Evolutionary conservation across 2,329 filamentous ascomycete genomes (phyloP), one percentile per base, ranked within the genome.

Genomic region (Penicillium vulpinum): DNA sequence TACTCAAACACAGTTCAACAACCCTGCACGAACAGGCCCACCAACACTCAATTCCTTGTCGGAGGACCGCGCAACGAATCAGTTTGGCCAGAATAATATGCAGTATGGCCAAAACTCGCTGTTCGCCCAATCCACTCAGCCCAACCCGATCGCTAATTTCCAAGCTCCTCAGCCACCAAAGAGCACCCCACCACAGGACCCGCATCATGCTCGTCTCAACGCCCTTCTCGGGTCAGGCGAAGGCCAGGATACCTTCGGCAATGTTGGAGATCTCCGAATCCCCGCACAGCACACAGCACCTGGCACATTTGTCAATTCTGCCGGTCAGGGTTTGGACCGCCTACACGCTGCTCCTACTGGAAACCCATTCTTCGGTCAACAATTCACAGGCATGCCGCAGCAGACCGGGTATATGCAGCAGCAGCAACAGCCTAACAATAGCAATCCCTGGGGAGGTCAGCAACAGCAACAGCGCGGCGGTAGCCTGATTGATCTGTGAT

Each of bases 281-380:
- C 94, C 94, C 1, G 88, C 94, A 2, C 94, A 99, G 73, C 94
- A 99, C 75, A 99, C 94, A 0, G 92, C 94, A 1, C 94, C 94
- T 0, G 94, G 93, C 26, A 95, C 90, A 0, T 99, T 97, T 73
- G 88, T 99, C 77, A 99, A 99, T 78, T 96, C 91, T 58, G 92
- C 94, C 7, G 94, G 94, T 48, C 82, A 88, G 36, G 90, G 91
- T n/a, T 78, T 90, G 56, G 85, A 86, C 65, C 84, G 85, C 56
- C 76, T 97, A 41, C 90, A 92, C 61, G 80, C 81, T 4, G 75
- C 78, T 11, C 82, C 82, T 55, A 91, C 90, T 0, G 91, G 88
- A 2, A 94, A 85, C 71, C 94, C 94, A 0, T 99, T 97, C 79
- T 79, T 96, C 66, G 85, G 87, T 58, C 86, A 87, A 59, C 91